Conservation (phyloP, 2,329 filamentous ascomycete genomes). For the Trichoderma guizhouense region DNA sequence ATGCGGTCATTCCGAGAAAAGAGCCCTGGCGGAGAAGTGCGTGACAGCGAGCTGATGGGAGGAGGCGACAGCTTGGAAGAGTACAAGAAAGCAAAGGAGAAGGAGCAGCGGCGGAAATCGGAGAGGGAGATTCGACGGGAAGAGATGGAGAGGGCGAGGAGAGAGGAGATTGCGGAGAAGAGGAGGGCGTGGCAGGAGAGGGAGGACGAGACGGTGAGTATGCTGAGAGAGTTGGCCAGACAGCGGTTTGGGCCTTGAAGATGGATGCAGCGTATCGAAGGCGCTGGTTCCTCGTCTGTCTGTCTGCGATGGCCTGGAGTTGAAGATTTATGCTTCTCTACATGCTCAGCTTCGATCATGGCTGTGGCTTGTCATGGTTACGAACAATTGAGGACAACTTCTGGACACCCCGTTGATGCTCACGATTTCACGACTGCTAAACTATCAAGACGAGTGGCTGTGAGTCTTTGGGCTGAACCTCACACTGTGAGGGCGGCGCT, state of each 20-base stretch:
- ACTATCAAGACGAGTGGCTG: not conserved
- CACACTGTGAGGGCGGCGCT: constrained; percentile 19
- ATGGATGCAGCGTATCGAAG: not conserved
- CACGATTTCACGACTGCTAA: not conserved
- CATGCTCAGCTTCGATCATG: not conserved
- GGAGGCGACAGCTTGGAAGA: constrained; percentile 63
- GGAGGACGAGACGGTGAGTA: constrained; percentile 81
- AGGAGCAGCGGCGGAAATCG: constrained; percentile 69
- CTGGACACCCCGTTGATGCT: not conserved
- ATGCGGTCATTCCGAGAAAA: constrained; percentile 71
- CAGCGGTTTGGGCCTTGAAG: constrained; percentile 64
- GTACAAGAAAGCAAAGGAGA: constrained; percentile 64
- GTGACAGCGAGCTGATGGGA: constrained; percentile 71
- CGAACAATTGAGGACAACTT: not conserved
- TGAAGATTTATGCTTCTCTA: not conserved
- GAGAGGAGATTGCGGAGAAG: constrained; percentile 77
- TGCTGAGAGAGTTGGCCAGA: constrained; percentile 73
- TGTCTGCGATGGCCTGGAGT: not conserved
- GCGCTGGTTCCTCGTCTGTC: not conserved
- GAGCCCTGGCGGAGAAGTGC: constrained; percentile 54
- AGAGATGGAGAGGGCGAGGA: constrained; percentile 70
- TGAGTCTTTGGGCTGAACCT: not conserved
- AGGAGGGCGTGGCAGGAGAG: constrained; percentile 66
- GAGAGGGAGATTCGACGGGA: constrained; percentile 81
- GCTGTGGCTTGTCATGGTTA: not conserved